phyloP scores from a whole-genome alignment of 2,329 filamentous ascomycete genomes.

The Elsinoe perseae region DNA sequence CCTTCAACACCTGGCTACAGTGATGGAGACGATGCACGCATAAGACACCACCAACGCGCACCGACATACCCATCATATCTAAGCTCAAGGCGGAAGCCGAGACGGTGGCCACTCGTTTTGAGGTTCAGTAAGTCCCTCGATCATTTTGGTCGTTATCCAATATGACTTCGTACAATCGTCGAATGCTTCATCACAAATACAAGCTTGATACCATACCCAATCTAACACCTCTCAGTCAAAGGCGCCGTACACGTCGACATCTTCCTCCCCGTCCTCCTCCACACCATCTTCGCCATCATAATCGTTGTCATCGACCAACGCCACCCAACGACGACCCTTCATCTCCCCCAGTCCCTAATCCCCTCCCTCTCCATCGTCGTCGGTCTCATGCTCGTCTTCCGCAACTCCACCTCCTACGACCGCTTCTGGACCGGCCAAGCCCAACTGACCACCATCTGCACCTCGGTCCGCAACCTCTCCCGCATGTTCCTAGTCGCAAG shows the following conservation, averaged over 20 bases:
- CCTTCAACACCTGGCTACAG: neutral
- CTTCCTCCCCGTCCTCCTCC: slow-evolving; percentile 48
- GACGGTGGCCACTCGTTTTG: slow-evolving; percentile 55
- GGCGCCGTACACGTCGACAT: slow-evolving; percentile 56
- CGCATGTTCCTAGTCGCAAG: slow-evolving; percentile 45
- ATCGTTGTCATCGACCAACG: slow-evolving; percentile 51
- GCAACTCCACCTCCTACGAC: slow-evolving; percentile 57
- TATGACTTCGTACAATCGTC: no score
- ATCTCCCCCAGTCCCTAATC: slow-evolving; percentile 53
- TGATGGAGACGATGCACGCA: neutral
- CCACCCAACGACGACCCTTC: slow-evolving; percentile 23
- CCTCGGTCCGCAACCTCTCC: slow-evolving; percentile 53
- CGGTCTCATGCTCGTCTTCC: slow-evolving; percentile 60
- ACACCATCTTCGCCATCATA: slow-evolving; percentile 51
- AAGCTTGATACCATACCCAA: neutral
- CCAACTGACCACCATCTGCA: slow-evolving; percentile 49
- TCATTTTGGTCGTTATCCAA: no score
- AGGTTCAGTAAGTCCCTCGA: slow-evolving; percentile 44
- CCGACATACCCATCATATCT: slow-evolving; percentile 41
- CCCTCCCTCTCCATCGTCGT: slow-evolving; percentile 59
- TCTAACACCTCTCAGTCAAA: slow-evolving; percentile 35
- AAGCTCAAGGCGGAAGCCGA: slow-evolving; percentile 35
- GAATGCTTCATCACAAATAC: no score
- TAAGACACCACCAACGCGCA: neutral
- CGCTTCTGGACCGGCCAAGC: slow-evolving; percentile 49